Percentiles rank a stretch among this genome's conserved stretches.
These are phyloP conservation scores for Claviceps capensis DNA, from an alignment of 2,329 filamentous ascomycete species.

Conservation along the genomic window DNA sequence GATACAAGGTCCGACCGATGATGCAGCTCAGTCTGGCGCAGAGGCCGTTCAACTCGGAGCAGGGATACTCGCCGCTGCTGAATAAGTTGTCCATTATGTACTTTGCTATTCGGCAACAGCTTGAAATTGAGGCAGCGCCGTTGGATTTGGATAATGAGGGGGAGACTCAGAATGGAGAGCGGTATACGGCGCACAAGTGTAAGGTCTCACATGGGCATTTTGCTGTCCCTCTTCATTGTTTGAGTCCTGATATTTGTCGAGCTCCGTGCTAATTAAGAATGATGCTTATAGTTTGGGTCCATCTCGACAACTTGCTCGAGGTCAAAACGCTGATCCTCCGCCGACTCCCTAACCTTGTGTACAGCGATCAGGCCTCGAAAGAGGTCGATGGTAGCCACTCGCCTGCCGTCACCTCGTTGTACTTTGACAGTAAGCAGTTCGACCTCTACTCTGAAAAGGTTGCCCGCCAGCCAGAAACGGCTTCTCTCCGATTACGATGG, in stretches of 20 bases:
- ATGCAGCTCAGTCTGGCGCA: slow-evolving; percentile 82
- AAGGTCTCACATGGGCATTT: slow-evolving; percentile 16
- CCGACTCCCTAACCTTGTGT: slow-evolving; percentile 79
- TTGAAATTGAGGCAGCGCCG: slow-evolving; percentile 41
- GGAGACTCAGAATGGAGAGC: slow-evolving; percentile 50
- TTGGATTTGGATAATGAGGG: slow-evolving; percentile 37
- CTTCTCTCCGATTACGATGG: slow-evolving; percentile 81
- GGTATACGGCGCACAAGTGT: slow-evolving; percentile 81
- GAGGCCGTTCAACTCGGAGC: slow-evolving; percentile 85
- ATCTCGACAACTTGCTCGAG: slow-evolving; percentile 87
- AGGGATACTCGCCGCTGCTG: slow-evolving; percentile 74
- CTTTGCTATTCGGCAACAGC: slow-evolving; percentile 76
- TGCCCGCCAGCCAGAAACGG: slow-evolving; percentile 57
- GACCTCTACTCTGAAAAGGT: slow-evolving; percentile 79
- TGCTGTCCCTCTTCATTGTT: no score
- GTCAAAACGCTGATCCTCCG: slow-evolving; percentile 93
- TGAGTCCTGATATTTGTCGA: neutral
- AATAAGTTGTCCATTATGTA: slow-evolving; percentile 93
- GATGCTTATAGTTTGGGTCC: slow-evolving; percentile 65
- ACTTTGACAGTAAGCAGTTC: slow-evolving; percentile 85
- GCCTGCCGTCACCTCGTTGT: slow-evolving; percentile 86
- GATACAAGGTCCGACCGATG: slow-evolving; percentile 81
- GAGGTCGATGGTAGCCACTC: slow-evolving; percentile 70
- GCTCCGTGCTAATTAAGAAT: neutral
- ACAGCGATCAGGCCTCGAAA: slow-evolving; percentile 77